phyloP scores from a whole-genome alignment of 2,329 filamentous ascomycete genomes.

The Colletotrichum euphorbiae region DNA sequence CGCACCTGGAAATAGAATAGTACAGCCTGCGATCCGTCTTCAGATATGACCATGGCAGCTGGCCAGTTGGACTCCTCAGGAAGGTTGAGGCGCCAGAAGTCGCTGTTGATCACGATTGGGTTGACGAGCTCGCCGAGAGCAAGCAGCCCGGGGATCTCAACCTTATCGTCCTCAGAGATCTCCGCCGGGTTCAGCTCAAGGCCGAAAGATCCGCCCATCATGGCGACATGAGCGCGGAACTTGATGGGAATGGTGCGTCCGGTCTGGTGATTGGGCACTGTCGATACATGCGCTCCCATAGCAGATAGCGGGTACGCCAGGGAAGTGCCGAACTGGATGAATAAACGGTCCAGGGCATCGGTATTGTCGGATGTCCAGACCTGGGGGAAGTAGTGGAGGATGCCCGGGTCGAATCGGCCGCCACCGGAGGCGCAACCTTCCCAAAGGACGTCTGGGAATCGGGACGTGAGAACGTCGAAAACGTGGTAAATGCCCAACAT shows the following conservation, averaged over 20 bases:
- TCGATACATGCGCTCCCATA: conserved; percentile 75
- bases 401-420: conserved; percentile 71
- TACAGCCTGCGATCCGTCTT: conserved; percentile 61
- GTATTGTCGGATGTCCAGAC: conserved; percentile 75
- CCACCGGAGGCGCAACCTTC: conserved; percentile 75
- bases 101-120: conserved; percentile 68
- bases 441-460: conserved; percentile 72
- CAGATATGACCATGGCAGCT: conserved; percentile 68
- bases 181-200: conserved; percentile 70
- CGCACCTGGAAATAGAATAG: conserved; percentile 72
- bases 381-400: conserved; percentile 74
- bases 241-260: conserved; percentile 65
- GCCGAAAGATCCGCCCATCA: conserved; percentile 77
- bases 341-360: conserved; percentile 69
- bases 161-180: conserved; percentile 62
- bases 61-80: conserved; percentile 72
- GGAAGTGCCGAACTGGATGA: conserved; percentile 73
- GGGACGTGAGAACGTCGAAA: conserved; percentile 68
- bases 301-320: conserved; percentile 71
- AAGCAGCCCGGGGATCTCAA: conserved; percentile 65
- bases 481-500: conserved; percentile 74
- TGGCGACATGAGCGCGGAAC: conserved; percentile 74
- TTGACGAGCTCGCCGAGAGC: conserved; percentile 66
- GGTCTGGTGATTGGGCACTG: conserved; percentile 69
- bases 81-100: conserved; percentile 69